Percentiles rank a stretch among this genome's conserved stretches.
phyloP scores from a whole-genome alignment of 345 rosid genomes.

The Triadica sebifera region DNA sequence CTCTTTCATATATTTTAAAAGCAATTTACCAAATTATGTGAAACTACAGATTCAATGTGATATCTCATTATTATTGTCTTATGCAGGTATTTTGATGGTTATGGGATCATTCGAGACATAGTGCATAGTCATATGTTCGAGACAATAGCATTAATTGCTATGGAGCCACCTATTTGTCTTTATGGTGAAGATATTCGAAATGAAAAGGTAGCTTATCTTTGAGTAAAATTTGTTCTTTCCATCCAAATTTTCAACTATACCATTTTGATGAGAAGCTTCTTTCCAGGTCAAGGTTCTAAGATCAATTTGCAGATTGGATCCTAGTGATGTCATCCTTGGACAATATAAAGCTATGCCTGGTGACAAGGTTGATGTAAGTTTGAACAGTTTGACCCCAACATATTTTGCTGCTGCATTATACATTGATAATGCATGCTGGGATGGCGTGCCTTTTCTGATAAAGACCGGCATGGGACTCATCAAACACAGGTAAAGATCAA shows the following conservation, averaged over 20 bases:
- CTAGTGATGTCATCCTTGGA: constrained; percentile 65
- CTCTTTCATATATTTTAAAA: neutral
- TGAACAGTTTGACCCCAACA: constrained; percentile 50
- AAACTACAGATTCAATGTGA: constrained; percentile 11
- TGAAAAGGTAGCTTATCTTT: constrained; percentile 51
- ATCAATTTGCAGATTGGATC: constrained; percentile 54
- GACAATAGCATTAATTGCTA: constrained; percentile 71
- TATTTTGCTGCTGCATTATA: constrained; percentile 67
- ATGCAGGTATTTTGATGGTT: constrained; percentile 69
- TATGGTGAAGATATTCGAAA: constrained; percentile 80
- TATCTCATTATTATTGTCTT: no score
- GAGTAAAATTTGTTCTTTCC: neutral
- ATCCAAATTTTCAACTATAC: neutral
- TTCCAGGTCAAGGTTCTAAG: constrained; percentile 71
- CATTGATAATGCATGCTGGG: constrained; percentile 87
- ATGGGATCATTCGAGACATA: constrained; percentile 71
- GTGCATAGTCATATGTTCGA: constrained; percentile 75
- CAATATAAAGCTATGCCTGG: constrained; percentile 53
- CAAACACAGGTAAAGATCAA: constrained; percentile 54
- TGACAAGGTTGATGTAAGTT: constrained; percentile 37
- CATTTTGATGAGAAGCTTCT: constrained; percentile 9
- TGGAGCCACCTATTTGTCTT: constrained; percentile 81
- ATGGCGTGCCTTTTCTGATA: constrained; percentile 70
- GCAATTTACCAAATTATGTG: neutral
- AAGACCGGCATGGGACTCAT: constrained; percentile 71